phyloP scores from a whole-genome alignment of 805 yeast genomes.

The Ogataea sp. region DNA sequence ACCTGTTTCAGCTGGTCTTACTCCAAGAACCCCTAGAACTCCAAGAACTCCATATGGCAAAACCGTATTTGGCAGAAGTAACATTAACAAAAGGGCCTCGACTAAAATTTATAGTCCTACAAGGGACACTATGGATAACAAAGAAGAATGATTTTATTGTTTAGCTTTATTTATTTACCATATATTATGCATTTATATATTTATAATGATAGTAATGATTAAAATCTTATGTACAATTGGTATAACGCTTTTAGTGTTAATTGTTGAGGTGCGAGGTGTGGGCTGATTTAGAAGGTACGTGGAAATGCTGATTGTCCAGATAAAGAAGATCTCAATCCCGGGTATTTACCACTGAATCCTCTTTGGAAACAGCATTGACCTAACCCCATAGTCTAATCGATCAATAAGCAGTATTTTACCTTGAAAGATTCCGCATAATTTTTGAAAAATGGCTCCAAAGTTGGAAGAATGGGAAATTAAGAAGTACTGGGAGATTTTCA shows the following conservation, averaged over 20 bases:
- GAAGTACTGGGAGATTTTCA: conserved; percentile 96
- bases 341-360: too few relatives aligned
- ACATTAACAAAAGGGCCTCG: conserved; percentile 8
- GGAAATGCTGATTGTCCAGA: too few relatives aligned
- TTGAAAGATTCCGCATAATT: neutral
- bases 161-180: neutral
- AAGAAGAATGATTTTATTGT: neutral
- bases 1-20: conserved; percentile 3
- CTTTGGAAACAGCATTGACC: too few relatives aligned
- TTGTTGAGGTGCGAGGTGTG: too few relatives aligned
- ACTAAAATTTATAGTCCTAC: conserved; percentile 5
- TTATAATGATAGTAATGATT: too few relatives aligned
- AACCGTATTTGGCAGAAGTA: conserved; percentile 9
- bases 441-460: conserved; percentile 36
- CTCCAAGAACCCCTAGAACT: conserved; percentile 19
- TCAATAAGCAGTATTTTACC: neutral
- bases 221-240: too few relatives aligned
- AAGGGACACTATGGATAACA: conserved; percentile 1
- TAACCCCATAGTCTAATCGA: neutral
- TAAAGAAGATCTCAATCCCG: too few relatives aligned
- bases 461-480: conserved; percentile 93
- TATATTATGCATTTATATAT: too few relatives aligned
- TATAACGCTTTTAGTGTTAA: too few relatives aligned
- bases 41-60: conserved; percentile 14
- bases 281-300: too few relatives aligned